Percentiles rank a stretch among this genome's conserved stretches.
phyloP scores from a whole-genome alignment of 2,329 filamentous ascomycete genomes.

The Sordariomycetes sp. region DNA sequence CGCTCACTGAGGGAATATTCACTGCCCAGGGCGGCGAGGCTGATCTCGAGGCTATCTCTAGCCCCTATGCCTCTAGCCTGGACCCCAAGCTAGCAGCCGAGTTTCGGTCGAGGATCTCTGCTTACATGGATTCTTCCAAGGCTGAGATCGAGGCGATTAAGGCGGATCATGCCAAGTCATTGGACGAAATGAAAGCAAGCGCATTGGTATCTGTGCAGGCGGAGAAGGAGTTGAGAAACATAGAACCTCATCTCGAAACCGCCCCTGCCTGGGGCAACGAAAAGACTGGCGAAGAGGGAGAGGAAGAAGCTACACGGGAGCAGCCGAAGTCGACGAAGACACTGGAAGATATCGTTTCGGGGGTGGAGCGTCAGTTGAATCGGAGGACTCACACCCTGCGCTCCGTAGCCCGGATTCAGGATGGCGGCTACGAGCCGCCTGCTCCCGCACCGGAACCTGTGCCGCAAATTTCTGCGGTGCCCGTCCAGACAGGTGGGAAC shows the following conservation, averaged over 20 bases:
- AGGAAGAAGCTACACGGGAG: conserved; percentile 29
- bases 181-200: conserved; percentile 59
- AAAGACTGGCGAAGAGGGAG: conserved; percentile 37
- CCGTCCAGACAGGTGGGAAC: conserved; percentile 11
- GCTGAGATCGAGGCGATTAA: conserved; percentile 81
- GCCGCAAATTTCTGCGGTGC: conserved; percentile 9
- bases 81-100: conserved; percentile 70
- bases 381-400: conserved; percentile 55
- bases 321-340: conserved; percentile 36
- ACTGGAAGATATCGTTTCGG: conserved; percentile 62
- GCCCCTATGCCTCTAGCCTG: conserved; percentile 51
- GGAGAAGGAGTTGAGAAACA: conserved; percentile 63
- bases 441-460: conserved; percentile 30
- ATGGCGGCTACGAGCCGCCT: conserved; percentile 63
- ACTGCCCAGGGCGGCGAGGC: conserved; percentile 48
- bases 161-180: conserved; percentile 61
- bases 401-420: conserved; percentile 60
- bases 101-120: conserved; percentile 68
- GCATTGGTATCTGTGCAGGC: conserved; percentile 60
- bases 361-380: conserved; percentile 62
- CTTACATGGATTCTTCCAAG: conserved; percentile 62
- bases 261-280: conserved; percentile 57
- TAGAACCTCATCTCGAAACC: conserved; percentile 46
- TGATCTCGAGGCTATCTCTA: conserved; percentile 33
- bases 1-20: conserved; percentile 77